Conservation (phyloP, 1,139 yeast species). For the Saccharomyces hybrid region DNA sequence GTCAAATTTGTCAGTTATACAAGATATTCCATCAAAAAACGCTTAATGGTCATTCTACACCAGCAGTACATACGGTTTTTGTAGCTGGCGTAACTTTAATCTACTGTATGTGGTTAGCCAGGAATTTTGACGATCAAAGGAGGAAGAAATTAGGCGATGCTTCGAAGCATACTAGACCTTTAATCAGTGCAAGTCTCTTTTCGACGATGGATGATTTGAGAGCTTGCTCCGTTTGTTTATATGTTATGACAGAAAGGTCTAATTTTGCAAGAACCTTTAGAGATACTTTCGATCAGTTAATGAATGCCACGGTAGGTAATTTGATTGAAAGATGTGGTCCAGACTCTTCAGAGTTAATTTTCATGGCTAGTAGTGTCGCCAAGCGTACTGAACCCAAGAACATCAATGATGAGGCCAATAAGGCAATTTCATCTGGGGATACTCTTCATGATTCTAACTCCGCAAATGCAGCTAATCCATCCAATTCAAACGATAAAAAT, state of each 20-base stretch:
- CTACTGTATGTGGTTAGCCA: conserved; percentile 53
- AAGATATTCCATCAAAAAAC: conserved; percentile 52
- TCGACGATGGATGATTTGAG: conserved; percentile 49
- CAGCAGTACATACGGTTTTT: conserved; percentile 54
- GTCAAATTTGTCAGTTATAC: conserved; percentile 51
- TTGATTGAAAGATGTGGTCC: conserved; percentile 49
- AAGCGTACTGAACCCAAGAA: not conserved
- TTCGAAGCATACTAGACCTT: conserved; percentile 47
- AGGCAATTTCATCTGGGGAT: not conserved
- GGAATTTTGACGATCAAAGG: conserved; percentile 46
- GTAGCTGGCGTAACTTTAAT: conserved; percentile 56
- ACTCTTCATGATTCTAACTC: not conserved
- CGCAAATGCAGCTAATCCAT: not conserved
- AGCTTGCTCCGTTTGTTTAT: conserved; percentile 51
- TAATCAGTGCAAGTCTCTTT: conserved; percentile 43
- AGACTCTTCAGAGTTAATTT: conserved; percentile 43
- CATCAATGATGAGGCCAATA: not conserved
- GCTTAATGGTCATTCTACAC: conserved; percentile 49
- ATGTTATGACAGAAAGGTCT: conserved; percentile 56
- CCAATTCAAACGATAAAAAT: not conserved
- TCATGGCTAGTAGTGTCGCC: conserved; percentile 14
- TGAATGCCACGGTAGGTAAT: conserved; percentile 50
- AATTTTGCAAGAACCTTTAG: conserved; percentile 48
- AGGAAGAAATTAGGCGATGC: conserved; percentile 41
- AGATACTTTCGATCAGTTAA: conserved; percentile 54